A percentile compares a stretch with the other conserved stretches of the same genome.
phyloP scores from a whole-genome alignment of 208 protist species.

The Trichomonas gallinae region DNA sequence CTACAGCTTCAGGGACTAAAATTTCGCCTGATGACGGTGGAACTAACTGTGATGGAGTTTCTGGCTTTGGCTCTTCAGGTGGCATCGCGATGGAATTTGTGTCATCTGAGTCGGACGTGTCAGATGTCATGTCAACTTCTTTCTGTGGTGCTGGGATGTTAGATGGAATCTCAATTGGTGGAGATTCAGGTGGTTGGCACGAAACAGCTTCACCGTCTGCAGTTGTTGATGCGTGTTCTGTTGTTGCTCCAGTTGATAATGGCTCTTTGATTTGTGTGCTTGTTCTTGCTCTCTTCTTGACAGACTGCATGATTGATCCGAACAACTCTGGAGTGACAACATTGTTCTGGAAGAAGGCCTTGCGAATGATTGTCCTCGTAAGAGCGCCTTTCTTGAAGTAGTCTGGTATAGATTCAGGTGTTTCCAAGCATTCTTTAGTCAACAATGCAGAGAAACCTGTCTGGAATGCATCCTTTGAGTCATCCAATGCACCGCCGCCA shows the following conservation, averaged over 20 bases:
- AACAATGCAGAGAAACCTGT: background rate
- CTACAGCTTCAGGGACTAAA: background rate
- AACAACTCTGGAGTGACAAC: background rate
- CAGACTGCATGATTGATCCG: background rate
- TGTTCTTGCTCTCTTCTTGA: background rate
- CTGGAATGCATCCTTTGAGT: background rate
- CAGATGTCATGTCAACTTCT: background rate
- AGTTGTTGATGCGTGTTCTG: background rate
- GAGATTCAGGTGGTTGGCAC: background rate
- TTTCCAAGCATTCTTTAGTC: background rate
- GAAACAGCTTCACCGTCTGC: no score
- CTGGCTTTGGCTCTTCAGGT: background rate
- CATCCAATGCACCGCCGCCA: background rate
- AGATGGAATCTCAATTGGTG: background rate
- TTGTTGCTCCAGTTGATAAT: background rate
- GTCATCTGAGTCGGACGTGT: background rate
- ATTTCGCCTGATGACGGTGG: background rate
- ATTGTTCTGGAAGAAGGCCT: background rate
- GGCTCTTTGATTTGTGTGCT: background rate
- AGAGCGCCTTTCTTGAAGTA: background rate
- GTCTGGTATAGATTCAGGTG: background rate
- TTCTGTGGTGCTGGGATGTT: background rate
- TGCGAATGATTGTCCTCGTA: background rate
- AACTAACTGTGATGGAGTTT: background rate
- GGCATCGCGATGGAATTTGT: background rate